A percentile compares a stretch with the other conserved stretches of the same genome.
Conservation (phyloP, 139 green algal species). For the Chlorokybus atmophyticus region DNA sequence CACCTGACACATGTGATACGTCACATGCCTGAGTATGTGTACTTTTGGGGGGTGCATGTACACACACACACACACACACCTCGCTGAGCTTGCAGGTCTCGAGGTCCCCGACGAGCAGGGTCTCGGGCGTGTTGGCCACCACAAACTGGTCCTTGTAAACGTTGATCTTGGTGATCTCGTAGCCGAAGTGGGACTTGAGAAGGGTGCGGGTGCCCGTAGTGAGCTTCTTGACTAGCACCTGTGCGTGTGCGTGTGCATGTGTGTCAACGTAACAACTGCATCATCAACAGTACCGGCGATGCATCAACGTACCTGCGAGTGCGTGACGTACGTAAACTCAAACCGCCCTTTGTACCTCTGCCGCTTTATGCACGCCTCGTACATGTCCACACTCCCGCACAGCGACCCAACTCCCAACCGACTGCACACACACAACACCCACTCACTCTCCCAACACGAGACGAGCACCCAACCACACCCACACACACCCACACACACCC, state of each 20-base stretch:
- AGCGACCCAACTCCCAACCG: conserved; percentile 7
- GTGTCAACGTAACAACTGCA: too few relatives aligned
- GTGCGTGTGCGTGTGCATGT: too few relatives aligned
- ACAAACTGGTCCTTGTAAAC: conserved; percentile 58
- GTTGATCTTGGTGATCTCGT: conserved; percentile 53
- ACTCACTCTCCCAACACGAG: too few relatives aligned
- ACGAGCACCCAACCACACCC: too few relatives aligned
- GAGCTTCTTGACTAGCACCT: conserved; percentile 56
- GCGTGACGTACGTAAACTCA: conserved; percentile 68
- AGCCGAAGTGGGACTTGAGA: conserved; percentile 34
- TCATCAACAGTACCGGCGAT: neutral
- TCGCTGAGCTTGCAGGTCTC: conserved; percentile 58
- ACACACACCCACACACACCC: too few relatives aligned
- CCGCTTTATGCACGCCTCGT: conserved; percentile 47
- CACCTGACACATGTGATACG: too few relatives aligned
- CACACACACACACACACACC: conserved; percentile 10
- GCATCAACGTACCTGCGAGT: conserved; percentile 21
- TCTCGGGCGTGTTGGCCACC: conserved; percentile 50
- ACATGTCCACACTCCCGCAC: conserved; percentile 50
- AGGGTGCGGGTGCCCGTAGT: conserved; percentile 42
- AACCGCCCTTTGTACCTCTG: conserved; percentile 56
- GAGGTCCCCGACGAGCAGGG: conserved; percentile 58
- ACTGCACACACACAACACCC: too few relatives aligned
- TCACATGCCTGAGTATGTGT: too few relatives aligned
- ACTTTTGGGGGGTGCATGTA: too few relatives aligned